phyloP scores from a whole-genome alignment of 2,329 filamentous ascomycete species.

The Mycosphaerella sp. region DNA sequence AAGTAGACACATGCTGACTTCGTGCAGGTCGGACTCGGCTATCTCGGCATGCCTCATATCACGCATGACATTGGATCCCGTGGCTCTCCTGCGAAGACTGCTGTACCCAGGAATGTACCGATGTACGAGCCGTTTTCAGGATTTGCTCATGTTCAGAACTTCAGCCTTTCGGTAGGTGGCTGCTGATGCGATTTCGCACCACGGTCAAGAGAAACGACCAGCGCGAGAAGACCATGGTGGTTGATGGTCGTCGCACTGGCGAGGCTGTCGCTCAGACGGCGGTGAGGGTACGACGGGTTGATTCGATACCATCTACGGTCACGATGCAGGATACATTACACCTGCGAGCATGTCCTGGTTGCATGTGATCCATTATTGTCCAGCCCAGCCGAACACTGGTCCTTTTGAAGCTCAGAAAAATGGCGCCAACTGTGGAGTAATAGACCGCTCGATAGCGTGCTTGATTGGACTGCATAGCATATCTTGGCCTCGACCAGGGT shows the following conservation, averaged over 20 bases:
- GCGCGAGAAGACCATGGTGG: not conserved
- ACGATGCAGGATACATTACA: constrained; percentile 15
- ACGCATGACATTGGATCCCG: not conserved
- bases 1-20: not conserved
- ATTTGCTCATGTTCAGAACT: not conserved
- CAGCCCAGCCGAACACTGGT: constrained; percentile 2
- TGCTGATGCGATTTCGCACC: not conserved
- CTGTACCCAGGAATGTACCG: not conserved
- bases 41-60: not conserved
- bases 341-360: constrained; percentile 4
- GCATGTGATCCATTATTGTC: constrained; percentile 13
- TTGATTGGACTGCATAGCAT: constrained; percentile 1
- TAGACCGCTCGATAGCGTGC: constrained; percentile 5
- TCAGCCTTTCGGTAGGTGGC: not conserved
- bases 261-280: constrained; percentile 3
- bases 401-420: constrained; percentile 1
- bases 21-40: constrained; percentile 1
- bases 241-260: not conserved
- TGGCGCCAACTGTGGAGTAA: constrained; percentile 5
- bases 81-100: not conserved
- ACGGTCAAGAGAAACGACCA: not conserved
- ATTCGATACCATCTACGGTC: constrained; percentile 9
- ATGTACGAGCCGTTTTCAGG: not conserved
- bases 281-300: constrained; percentile 11
- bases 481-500: constrained; percentile 9